A percentile compares a stretch with the other conserved stretches of the same genome.
Evolutionary conservation across 2,329 filamentous ascomycete genomes (phyloP).

Genomic region (Aschersonia sp.): DNA sequence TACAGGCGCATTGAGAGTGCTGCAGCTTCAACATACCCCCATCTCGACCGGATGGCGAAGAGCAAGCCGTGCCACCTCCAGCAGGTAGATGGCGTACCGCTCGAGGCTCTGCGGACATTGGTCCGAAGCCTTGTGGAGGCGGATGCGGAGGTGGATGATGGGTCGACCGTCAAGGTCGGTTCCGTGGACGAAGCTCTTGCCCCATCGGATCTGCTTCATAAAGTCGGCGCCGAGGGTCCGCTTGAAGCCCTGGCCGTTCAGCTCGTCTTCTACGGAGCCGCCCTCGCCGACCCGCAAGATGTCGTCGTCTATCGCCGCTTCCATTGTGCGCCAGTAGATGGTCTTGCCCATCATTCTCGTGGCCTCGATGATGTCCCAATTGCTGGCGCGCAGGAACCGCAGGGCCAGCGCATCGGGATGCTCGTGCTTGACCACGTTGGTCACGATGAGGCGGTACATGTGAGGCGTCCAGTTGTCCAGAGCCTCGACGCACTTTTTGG

Average conservation of each 20-base stretch:
- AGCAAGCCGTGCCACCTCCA: constrained; percentile 75
- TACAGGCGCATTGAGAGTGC: background rate
- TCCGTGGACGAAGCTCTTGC: constrained; percentile 79
- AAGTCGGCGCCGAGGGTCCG: constrained; percentile 61
- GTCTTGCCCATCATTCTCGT: constrained; percentile 81
- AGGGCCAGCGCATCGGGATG: constrained; percentile 68
- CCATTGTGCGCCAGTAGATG: constrained; percentile 68
- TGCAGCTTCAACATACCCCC: constrained; percentile 36
- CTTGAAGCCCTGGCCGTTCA: constrained; percentile 34
- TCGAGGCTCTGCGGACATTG: constrained; percentile 65
- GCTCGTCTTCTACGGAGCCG: constrained; percentile 42
- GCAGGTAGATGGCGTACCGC: constrained; percentile 72
- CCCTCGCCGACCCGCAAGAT: constrained; percentile 60
- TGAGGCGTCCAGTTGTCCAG: constrained; percentile 60
- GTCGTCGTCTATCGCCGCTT: constrained; percentile 73
- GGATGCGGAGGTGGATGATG: constrained; percentile 64
- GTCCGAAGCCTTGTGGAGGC: constrained; percentile 62
- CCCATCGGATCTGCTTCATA: constrained; percentile 63
- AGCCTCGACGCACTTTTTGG: constrained; percentile 64
- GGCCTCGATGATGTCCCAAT: constrained; percentile 82
- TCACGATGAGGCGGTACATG: constrained; percentile 60
- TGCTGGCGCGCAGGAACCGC: constrained; percentile 63
- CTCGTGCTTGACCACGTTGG: constrained; percentile 83
- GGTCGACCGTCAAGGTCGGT: constrained; percentile 64
- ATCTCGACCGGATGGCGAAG: constrained; percentile 66